Conservation (phyloP, 2,329 filamentous ascomycete species). For the Epichloe scottii region DNA sequence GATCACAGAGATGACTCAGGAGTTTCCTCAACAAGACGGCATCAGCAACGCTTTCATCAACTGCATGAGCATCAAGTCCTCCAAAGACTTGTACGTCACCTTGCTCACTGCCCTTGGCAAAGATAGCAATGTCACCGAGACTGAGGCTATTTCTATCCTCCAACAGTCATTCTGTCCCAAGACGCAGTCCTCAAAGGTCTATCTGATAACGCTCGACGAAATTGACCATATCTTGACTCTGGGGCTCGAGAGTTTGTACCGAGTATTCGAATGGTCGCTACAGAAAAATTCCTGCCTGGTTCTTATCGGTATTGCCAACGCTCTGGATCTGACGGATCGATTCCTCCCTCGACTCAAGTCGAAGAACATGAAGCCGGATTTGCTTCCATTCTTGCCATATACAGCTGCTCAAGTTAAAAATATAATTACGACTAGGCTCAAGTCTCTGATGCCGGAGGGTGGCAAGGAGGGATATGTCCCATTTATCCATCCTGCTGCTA, state of each 20-base stretch:
- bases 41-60: constrained; percentile 75
- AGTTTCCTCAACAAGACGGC: constrained; percentile 36
- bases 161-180: constrained; percentile 58
- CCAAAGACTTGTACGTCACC: constrained; percentile 72
- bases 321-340: constrained; percentile 86
- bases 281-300: constrained; percentile 67
- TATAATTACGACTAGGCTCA: constrained; percentile 75
- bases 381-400: constrained; percentile 89
- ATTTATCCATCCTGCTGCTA: constrained; percentile 85
- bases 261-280: constrained; percentile 93
- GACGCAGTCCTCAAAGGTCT: constrained; percentile 44
- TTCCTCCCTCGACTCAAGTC: constrained; percentile 89
- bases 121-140: constrained; percentile 45
- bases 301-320: constrained; percentile 89
- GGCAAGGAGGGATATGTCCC: constrained; percentile 54
- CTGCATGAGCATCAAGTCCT: constrained; percentile 91
- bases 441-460: constrained; percentile 49
- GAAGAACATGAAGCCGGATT: constrained; percentile 76
- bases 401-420: constrained; percentile 74
- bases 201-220: constrained; percentile 84
- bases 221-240: constrained; percentile 87
- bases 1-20: constrained; percentile 63
- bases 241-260: constrained; percentile 80
- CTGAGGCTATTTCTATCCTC: constrained; percentile 54
- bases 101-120: constrained; percentile 59